Evolutionary conservation across 164 flowering plant species (phyloP), one percentile per base, ranked within the genome.

Genomic region (Hamamelis virginiana): DNA sequence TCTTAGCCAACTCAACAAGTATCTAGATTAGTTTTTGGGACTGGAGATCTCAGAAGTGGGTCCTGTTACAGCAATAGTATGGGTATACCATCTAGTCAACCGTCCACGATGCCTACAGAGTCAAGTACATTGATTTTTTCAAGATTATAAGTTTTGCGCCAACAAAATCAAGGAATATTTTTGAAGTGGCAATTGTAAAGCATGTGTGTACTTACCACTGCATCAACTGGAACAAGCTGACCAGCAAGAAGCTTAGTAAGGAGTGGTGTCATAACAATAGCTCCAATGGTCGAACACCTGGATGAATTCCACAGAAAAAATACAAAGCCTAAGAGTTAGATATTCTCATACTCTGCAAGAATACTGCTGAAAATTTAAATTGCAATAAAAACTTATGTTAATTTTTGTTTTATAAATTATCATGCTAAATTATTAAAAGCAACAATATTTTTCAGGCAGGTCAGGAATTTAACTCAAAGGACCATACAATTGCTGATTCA

Each of bases 211-310:
- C 91, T 85, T 82, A 95, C 98, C 2, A 87, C 91, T 77, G 99
- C 97, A 90, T 95, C 99, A 65, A 92, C 99, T 19, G 98, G 98
- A 72, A 95, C 99, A 77, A 95, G 91, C 85, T 95, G 99, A 51
- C 98, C 98, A 15, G 98, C 98, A 46, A 95, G 92, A 74, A 91
- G 83, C 87, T 92, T 92, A 5, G 99, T 95, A 11, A 95, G 95
- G 50, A 95, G 89, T 16, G 99, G 99, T 5, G 98, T 95, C 99
- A 92, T 91, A 52, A 95, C 72, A 69, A 95, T 95, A 55, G 98
- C 99, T 44, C 98, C 99, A 74, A 95, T 77, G 55, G 99, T 95
- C 59, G 98, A 95, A 77, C 98, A 92, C 66, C 99, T 95, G 65
- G 69, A 78, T 52, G 69, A 72, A 68, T 64, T 45, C 46, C 48